A percentile compares a stretch with the other conserved stretches of the same genome.
phyloP scores from a whole-genome alignment of 805 yeast genomes.

The Starmera pachycereana region DNA sequence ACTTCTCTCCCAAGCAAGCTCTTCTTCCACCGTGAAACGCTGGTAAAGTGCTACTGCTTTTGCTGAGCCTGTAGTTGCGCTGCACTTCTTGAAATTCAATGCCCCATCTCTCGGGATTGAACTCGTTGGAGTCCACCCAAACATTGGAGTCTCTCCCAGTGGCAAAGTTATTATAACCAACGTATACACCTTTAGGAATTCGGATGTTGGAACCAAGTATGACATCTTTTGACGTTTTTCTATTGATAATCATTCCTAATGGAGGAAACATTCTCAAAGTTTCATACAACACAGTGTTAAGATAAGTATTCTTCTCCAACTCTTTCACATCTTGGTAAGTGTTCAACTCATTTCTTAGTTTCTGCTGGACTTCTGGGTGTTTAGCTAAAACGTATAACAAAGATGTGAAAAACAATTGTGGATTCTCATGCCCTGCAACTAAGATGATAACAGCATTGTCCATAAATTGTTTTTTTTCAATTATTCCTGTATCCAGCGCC shows the following conservation, averaged over 20 bases:
- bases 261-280: constrained; percentile 46
- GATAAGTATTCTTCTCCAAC: constrained; percentile 15
- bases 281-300: constrained; percentile 32
- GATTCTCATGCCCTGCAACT: constrained; percentile 59
- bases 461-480: constrained; percentile 35
- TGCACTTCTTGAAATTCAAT: constrained; percentile 24
- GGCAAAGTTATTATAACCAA: constrained; percentile 45
- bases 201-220: constrained; percentile 30
- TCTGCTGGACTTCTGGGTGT: constrained; percentile 23
- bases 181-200: constrained; percentile 40
- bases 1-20: constrained; percentile 51
- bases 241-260: constrained; percentile 43
- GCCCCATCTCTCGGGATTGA: constrained; percentile 47
- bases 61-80: constrained; percentile 30
- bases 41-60: constrained; percentile 34
- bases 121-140: constrained; percentile 40
- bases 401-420: constrained; percentile 40
- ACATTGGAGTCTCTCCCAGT: constrained; percentile 33
- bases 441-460: constrained; percentile 46
- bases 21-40: constrained; percentile 52
- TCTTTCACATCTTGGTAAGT: constrained; percentile 1
- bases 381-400: constrained; percentile 37
- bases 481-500: constrained; percentile 25
- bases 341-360: constrained; percentile 17
- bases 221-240: constrained; percentile 29